These are phyloP conservation scores for Babesia bigemina DNA, from an alignment of 169 alveolate genomes.

Conservation along the genomic window DNA sequence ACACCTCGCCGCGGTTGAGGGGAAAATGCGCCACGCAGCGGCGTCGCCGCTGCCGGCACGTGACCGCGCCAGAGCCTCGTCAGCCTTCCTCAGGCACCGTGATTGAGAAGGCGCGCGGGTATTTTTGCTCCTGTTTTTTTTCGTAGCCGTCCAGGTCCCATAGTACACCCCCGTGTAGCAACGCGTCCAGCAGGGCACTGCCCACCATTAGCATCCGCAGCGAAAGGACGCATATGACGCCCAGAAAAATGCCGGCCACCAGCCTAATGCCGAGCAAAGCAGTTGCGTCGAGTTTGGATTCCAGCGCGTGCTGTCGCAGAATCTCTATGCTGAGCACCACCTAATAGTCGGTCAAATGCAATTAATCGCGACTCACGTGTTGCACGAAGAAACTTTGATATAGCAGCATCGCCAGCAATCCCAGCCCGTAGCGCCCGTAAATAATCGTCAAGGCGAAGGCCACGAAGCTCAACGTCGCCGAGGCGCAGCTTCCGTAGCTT, in stretches of 20 bases:
- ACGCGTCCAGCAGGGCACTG: conserved; percentile 9
- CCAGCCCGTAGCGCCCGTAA: conserved; percentile 25
- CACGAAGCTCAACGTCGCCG: conserved; percentile 39
- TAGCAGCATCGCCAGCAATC: background rate
- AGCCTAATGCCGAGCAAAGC: background rate
- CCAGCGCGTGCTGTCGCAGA: conserved; percentile 7
- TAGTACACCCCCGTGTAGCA: conserved; percentile 23
- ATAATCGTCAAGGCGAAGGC: conserved; percentile 26
- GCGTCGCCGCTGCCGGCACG: too few relatives aligned
- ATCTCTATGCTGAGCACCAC: conserved; percentile 5
- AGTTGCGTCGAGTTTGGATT: conserved; percentile 1
- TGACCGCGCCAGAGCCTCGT: background rate
- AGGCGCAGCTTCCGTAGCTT: conserved; percentile 34
- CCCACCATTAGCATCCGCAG: conserved; percentile 18
- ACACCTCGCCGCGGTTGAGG: too few relatives aligned
- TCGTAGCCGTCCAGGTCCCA: conserved; percentile 30
- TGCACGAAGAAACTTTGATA: conserved; percentile 25
- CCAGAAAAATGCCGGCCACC: background rate
- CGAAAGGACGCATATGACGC: background rate
- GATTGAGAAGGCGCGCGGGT: conserved; percentile 2
- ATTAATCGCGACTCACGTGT: conserved; percentile 13
- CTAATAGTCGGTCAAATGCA: background rate
- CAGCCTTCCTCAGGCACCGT: conserved; percentile 13
- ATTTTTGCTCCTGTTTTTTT: background rate
- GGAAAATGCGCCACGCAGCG: too few relatives aligned